Evolutionary conservation across 225 moss, liverwort and hornwort species (phyloP).

Genomic region (Takakia lepidozioides): DNA sequence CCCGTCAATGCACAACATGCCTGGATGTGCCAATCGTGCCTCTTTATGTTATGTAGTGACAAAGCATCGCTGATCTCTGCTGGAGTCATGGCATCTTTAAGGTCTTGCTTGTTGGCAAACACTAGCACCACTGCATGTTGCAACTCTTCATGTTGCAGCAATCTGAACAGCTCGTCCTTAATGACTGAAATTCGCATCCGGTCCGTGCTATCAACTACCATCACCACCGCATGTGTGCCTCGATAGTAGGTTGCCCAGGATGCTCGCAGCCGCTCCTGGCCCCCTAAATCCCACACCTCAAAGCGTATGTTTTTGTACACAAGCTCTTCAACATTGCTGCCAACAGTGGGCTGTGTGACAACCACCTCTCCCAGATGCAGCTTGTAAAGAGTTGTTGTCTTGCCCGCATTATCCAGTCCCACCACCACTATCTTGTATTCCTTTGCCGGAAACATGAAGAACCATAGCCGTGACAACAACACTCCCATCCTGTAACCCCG

Average conservation of each 20-base stretch:
- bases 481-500: slow-evolving; percentile 49
- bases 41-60: slow-evolving; percentile 72
- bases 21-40: slow-evolving; percentile 86
- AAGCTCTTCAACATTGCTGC: slow-evolving; percentile 84
- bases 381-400: slow-evolving; percentile 83
- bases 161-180: slow-evolving; percentile 75
- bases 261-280: slow-evolving; percentile 78
- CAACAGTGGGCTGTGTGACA: slow-evolving; percentile 77
- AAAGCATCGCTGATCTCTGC: slow-evolving; percentile 80
- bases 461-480: slow-evolving; percentile 74
- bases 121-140: slow-evolving; percentile 69
- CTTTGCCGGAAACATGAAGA: slow-evolving; percentile 81
- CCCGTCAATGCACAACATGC: slow-evolving; percentile 85
- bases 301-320: slow-evolving; percentile 78
- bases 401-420: slow-evolving; percentile 82
- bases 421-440: slow-evolving; percentile 89
- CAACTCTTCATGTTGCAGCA: slow-evolving; percentile 73
- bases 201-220: slow-evolving; percentile 86
- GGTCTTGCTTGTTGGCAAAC: slow-evolving; percentile 79
- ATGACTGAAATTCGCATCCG: slow-evolving; percentile 57
- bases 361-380: slow-evolving; percentile 88
- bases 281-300: slow-evolving; percentile 87
- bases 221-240: slow-evolving; percentile 82
- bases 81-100: slow-evolving; percentile 84
- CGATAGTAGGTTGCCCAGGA: slow-evolving; percentile 85